Conservation (phyloP, 1,284 basidiomycete genomes). For the Cutaneotrichosporon spelunceum region DNA sequence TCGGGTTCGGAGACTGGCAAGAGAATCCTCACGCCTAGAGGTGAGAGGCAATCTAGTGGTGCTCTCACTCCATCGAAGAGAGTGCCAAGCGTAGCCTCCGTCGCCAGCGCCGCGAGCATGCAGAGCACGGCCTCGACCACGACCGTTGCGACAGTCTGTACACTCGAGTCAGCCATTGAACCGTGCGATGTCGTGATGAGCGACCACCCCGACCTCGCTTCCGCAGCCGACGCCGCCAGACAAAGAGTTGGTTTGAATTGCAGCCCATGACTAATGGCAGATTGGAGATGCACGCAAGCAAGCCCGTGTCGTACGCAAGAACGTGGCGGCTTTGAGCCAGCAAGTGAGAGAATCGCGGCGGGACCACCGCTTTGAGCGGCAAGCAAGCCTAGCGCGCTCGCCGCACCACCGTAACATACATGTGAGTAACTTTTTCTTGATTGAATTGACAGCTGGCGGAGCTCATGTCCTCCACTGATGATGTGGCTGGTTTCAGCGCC, state of each 20-base stretch:
- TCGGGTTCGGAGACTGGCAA: not conserved
- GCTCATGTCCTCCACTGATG: conserved; percentile 3
- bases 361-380: not conserved
- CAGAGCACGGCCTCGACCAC: conserved; percentile 1
- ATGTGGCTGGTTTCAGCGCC: not conserved
- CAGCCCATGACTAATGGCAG: not conserved
- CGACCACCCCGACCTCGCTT: conserved; percentile 18
- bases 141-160: conserved; percentile 6
- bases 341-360: not conserved
- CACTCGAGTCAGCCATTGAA: conserved; percentile 13
- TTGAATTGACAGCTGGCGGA: conserved; percentile 5
- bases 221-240: conserved; percentile 15
- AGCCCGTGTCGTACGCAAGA: conserved; percentile 12
- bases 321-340: conserved; percentile 13
- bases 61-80: conserved; percentile 11
- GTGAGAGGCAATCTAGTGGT: conserved; percentile 5
- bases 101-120: conserved; percentile 3
- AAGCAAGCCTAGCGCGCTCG: conserved; percentile 42
- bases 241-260: not conserved
- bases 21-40: not conserved
- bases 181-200: conserved; percentile 22
- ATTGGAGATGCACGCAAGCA: conserved; percentile 19
- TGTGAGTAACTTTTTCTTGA: conserved; percentile 31
- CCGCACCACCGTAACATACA: conserved; percentile 51
- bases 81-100: conserved; percentile 14